Base-by-base conservation (phyloP, 2,329 filamentous ascomycete species). In the Bertia moriformis region DNA sequence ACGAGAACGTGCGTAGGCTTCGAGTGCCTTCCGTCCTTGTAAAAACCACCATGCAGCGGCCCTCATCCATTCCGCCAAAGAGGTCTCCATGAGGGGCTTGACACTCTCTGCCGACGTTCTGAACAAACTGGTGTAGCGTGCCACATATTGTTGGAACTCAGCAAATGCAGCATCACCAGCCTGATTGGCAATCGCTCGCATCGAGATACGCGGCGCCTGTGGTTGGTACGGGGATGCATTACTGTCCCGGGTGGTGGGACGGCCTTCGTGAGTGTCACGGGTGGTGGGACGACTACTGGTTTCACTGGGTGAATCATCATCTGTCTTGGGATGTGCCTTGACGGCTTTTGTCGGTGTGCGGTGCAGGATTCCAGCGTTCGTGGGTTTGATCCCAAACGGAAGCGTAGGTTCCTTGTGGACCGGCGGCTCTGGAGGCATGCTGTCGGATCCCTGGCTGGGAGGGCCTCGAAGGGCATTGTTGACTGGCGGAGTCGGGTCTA, bases 1-100 rank as follows among this genome's bases (percentile, higher is more conserved):
- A 4, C 60, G 57, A 37, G 55, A 59, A 33, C 69, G 61, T 18
- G 75, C 66, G 32, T 66, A 51, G 2, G 50, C 50, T 49, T 77
- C 73, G 42, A 78, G 60, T 5, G 65, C 66, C 30, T 63, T 60
- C 43, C 71, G 69, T 18, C 72, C 73, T 38, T 62, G 65, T 35
- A 76, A 49, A 46, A 77, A 76, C 73, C 73, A 78, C 73, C 73
- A 78, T 2, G 66, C 59, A 4, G 66, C 67, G 19, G 67, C 65
- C 37, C 69, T 59, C 4, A 74, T 52, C 73, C 73, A 78, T 49
- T 69, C 60, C 32, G 57, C 50, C 2, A 72, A 61, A 1, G 67
- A 60, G 13, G 63, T 66, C 18, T 64, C 61, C 45, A 63, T 57
- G 2, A 67, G 50, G 1, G 67, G 61, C 40, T 66, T 66, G 32